These are phyloP conservation scores for Pseudohalonectria lignicola DNA, from an alignment of 2,329 filamentous ascomycete genomes.

Conservation along the genomic window DNA sequence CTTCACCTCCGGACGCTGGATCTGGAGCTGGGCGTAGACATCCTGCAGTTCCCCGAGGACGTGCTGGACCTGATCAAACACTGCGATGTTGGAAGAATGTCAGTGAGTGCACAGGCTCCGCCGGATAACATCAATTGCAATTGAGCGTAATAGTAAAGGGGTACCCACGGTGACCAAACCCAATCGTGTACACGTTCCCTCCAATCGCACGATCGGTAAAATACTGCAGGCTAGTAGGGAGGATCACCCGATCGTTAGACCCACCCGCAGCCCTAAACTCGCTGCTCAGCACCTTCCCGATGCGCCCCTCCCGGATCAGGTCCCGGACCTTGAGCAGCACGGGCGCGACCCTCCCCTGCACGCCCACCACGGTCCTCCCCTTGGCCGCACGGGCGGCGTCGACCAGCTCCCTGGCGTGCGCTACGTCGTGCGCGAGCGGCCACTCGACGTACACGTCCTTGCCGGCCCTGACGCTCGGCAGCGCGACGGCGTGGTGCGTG, in stretches of 20 bases:
- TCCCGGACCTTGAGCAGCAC: constrained; percentile 29
- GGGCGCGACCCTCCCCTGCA: constrained; percentile 39
- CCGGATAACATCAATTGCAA: too few relatives aligned
- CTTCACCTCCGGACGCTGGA: constrained; percentile 28
- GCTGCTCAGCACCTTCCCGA: constrained; percentile 42
- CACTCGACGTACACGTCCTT: constrained; percentile 47
- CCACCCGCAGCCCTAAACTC: constrained; percentile 29
- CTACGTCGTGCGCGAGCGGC: constrained; percentile 37
- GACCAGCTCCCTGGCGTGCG: constrained; percentile 28
- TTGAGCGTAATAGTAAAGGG: too few relatives aligned
- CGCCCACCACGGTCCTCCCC: constrained; percentile 30
- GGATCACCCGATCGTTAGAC: constrained; percentile 17
- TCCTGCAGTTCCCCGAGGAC: constrained; percentile 32
- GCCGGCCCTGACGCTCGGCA: constrained; percentile 36
- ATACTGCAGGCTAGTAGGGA: constrained; percentile 29
- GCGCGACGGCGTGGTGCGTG: constrained; percentile 29
- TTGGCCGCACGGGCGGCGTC: constrained; percentile 19
- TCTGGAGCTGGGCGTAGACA: constrained; percentile 27
- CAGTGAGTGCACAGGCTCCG: constrained; percentile 12
- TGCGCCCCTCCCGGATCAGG: constrained; percentile 26
- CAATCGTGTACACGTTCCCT: constrained; percentile 30
- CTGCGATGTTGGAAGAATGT: constrained; percentile 14
- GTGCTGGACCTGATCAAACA: constrained; percentile 32
- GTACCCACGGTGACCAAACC: constrained; percentile 28
- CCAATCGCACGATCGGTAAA: constrained; percentile 35